Evolutionary conservation across 1,284 basidiomycete species (phyloP).

Genomic region (Veloboletus limbatus): DNA sequence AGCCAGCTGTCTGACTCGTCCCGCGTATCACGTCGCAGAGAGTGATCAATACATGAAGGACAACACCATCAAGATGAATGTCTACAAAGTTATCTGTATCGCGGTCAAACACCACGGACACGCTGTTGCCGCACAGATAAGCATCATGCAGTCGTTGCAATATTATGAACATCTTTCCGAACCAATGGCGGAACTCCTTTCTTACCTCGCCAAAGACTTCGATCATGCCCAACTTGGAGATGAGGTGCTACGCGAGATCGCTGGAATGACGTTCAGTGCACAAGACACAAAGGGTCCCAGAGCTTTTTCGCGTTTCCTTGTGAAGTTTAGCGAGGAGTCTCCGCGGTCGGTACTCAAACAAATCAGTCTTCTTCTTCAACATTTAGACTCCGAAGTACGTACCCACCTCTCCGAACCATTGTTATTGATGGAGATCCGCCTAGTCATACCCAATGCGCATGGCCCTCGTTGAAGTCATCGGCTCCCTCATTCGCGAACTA

Average conservation of each 20-base stretch:
- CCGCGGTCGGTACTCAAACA: slow-evolving; percentile 89
- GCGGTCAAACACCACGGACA: slow-evolving; percentile 93
- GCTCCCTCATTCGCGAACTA: slow-evolving; percentile 77
- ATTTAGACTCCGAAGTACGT: slow-evolving; percentile 88
- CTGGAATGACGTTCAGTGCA: slow-evolving; percentile 71
- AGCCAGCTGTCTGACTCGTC: slow-evolving; percentile 78
- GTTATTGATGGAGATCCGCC: not conserved
- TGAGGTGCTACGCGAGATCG: slow-evolving; percentile 86
- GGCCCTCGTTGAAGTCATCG: slow-evolving; percentile 86
- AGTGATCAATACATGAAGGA: slow-evolving; percentile 87
- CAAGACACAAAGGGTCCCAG: slow-evolving; percentile 89
- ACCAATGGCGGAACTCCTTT: slow-evolving; percentile 89
- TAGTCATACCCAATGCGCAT: slow-evolving; percentile 96
- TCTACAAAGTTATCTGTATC: slow-evolving; percentile 88
- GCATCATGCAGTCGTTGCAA: slow-evolving; percentile 88
- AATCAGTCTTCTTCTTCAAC: slow-evolving; percentile 79
- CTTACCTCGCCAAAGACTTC: slow-evolving; percentile 80
- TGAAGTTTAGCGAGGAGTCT: slow-evolving; percentile 78
- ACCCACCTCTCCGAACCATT: not conserved
- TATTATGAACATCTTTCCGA: slow-evolving; percentile 95
- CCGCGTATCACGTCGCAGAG: slow-evolving; percentile 85
- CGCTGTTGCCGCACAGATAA: slow-evolving; percentile 80
- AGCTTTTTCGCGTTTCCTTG: slow-evolving; percentile 83
- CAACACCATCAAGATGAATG: slow-evolving; percentile 64
- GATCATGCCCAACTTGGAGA: slow-evolving; percentile 90